Conservation (phyloP, 148 eudicot genomes). For the Cornus controversa region DNA sequence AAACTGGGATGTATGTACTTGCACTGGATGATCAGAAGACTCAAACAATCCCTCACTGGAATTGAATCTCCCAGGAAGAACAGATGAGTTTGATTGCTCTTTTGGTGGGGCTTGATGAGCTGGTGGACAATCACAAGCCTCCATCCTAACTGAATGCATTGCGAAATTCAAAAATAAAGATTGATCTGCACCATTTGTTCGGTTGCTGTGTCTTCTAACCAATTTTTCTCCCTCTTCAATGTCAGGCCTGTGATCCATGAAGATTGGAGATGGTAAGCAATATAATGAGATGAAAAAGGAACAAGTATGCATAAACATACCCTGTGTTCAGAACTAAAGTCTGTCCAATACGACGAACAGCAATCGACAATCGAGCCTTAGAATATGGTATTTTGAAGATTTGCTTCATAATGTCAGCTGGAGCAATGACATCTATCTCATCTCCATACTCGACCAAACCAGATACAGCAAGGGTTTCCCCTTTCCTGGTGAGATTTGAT, state of each 20-base stretch:
- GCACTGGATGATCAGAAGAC: conserved; percentile 37
- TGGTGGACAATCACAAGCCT: conserved; percentile 98
- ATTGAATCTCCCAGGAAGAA: conserved; percentile 36
- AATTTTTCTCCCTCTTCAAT: conserved; percentile 90
- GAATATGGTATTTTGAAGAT: conserved; percentile 96
- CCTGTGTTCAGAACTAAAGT: conserved; percentile 83
- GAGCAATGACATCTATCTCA: conserved; percentile 94
- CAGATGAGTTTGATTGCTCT: conserved; percentile 44
- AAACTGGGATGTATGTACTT: conserved; percentile 22
- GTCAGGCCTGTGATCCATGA: conserved; percentile 69
- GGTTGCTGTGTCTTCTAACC: conserved; percentile 66
- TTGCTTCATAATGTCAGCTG: conserved; percentile 92
- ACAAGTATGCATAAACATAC: conserved; percentile 36
- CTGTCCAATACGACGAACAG: conserved; percentile 94
- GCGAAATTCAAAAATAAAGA: conserved; percentile 89
- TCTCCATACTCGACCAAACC: conserved; percentile 90
- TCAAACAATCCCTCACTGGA: conserved; percentile 36
- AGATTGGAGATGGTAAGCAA: conserved; percentile 3
- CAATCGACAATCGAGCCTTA: conserved; percentile 80
- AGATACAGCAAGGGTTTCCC: conserved; percentile 93
- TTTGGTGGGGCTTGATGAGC: conserved; percentile 41
- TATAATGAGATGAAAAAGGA: neutral
- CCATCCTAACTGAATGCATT: conserved; percentile 99
- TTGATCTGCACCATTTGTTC: conserved; percentile 73
- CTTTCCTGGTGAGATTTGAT: conserved; percentile 68